Evolutionary conservation across 768 basidiomycete genomes (phyloP).

Genomic region (Suillus lakei): DNA sequence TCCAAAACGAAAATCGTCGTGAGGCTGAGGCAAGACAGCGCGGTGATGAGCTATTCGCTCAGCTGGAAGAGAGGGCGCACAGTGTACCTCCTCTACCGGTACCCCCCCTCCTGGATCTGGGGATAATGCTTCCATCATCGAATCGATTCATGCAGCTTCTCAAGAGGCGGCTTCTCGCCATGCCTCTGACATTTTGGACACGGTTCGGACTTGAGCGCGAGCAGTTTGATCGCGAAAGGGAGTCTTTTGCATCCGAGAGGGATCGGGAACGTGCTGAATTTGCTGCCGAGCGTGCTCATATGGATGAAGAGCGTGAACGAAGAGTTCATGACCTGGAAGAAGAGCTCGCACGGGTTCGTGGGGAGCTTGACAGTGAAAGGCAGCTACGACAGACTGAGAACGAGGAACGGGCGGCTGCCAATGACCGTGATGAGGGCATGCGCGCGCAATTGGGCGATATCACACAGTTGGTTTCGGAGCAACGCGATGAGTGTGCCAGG

Average conservation of each 20-base stretch:
- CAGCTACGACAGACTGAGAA: constrained; percentile 59
- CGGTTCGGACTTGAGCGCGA: constrained; percentile 62
- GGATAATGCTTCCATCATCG: constrained; percentile 38
- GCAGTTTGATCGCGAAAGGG: constrained; percentile 58
- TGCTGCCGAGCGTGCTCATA: constrained; percentile 50
- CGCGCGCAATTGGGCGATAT: constrained; percentile 70
- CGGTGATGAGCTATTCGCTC: constrained; percentile 25
- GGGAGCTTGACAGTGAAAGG: constrained; percentile 67
- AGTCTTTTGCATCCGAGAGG: constrained; percentile 57
- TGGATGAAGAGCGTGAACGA: constrained; percentile 54
- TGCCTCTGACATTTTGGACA: constrained; percentile 61
- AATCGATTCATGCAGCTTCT: constrained; percentile 46
- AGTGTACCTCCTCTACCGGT: constrained; percentile 26
- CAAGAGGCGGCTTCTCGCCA: constrained; percentile 61
- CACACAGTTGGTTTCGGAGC: constrained; percentile 73
- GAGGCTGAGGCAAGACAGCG: constrained; percentile 56
- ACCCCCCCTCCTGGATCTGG: constrained; percentile 17
- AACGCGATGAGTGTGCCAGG: constrained; percentile 58
- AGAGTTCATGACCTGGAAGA: constrained; percentile 66
- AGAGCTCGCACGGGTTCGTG: constrained; percentile 59
- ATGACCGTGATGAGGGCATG: constrained; percentile 64
- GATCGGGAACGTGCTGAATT: constrained; percentile 53
- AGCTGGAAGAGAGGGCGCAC: constrained; percentile 34
- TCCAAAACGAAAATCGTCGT: constrained; percentile 61
- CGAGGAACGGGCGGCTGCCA: constrained; percentile 63